A percentile compares a stretch with the other conserved stretches of the same genome.
Evolutionary conservation across 2,329 filamentous ascomycete species (phyloP).

Genomic region (Metarhizium brunneum): DNA sequence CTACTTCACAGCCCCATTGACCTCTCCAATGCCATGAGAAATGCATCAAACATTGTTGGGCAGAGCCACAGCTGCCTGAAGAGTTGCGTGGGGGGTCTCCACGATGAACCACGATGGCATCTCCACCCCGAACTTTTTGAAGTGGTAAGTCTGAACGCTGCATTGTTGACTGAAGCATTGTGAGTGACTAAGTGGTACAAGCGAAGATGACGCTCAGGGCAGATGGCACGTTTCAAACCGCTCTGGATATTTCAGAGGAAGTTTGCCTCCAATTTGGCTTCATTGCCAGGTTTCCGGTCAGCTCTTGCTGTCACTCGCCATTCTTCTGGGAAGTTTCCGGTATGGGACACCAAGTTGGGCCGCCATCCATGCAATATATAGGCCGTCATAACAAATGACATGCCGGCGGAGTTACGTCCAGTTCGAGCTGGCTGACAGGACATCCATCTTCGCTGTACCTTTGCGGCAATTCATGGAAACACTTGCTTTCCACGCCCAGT

Average conservation of each 20-base stretch:
- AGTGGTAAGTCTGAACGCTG: background rate
- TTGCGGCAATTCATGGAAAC: background rate
- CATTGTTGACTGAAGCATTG: background rate
- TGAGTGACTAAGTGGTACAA: background rate
- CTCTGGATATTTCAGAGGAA: too few relatives aligned
- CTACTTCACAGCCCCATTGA: background rate
- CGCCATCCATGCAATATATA: too few relatives aligned
- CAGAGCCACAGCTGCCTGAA: too few relatives aligned
- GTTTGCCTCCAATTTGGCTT: background rate
- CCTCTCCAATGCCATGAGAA: background rate
- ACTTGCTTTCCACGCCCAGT: background rate
- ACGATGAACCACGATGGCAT: background rate
- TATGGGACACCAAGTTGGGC: too few relatives aligned
- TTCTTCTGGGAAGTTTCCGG: too few relatives aligned
- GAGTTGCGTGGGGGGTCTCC: background rate
- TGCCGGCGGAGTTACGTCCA: background rate
- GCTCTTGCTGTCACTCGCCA: background rate
- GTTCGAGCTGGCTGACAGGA: background rate
- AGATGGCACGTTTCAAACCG: background rate
- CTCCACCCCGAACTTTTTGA: background rate
- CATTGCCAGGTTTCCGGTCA: background rate
- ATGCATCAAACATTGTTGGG: background rate
- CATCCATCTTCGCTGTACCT: background rate
- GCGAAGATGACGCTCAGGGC: background rate
- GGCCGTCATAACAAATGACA: too few relatives aligned